phyloP scores from a whole-genome alignment of 352 stramenopile species.

The Pythium chondricola region DNA sequence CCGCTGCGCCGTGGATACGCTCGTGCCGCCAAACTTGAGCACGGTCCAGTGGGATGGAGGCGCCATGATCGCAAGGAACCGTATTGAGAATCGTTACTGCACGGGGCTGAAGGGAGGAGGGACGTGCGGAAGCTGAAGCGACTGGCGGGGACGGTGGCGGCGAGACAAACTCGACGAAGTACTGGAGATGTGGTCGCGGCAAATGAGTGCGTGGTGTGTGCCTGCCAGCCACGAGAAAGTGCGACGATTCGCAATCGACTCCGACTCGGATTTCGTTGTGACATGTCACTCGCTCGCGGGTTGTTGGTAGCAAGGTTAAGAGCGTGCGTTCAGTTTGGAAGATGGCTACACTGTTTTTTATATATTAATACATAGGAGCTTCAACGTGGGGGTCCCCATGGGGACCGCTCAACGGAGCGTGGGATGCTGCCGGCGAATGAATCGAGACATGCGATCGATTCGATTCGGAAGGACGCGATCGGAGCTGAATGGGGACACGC shows the following conservation, averaged over 20 bases:
- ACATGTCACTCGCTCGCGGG: not conserved
- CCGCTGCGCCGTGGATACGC: conserved; percentile 68
- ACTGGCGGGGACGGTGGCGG: too few species aligned
- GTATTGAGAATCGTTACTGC: too few species aligned
- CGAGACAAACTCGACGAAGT: too few species aligned
- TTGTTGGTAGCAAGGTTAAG: not conserved
- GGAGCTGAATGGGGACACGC: not conserved
- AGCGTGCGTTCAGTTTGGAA: conserved; percentile 10
- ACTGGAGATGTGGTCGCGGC: not conserved
- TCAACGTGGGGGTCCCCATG: too few species aligned
- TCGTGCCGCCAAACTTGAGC: conserved; percentile 88
- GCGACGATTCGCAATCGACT: conserved; percentile 6
- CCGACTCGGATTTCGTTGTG: not conserved
- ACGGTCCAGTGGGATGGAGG: conserved; percentile 74
- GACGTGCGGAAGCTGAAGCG: too few species aligned
- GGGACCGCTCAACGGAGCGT: too few species aligned
- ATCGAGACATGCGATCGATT: too few species aligned
- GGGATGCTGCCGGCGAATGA: too few species aligned
- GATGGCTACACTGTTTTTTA: conserved; percentile 14
- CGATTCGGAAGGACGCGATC: too few species aligned
- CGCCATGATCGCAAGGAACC: too few species aligned
- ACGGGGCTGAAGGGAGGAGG: too few species aligned
- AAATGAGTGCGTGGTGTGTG: not conserved
- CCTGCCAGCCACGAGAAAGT: conserved; percentile 17
- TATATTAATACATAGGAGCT: too few species aligned